A percentile compares a stretch with the other conserved stretches of the same genome.
These are phyloP conservation scores for Monosporascus sp. DNA, from an alignment of 2,329 filamentous ascomycete species.

Conservation along the genomic window DNA sequence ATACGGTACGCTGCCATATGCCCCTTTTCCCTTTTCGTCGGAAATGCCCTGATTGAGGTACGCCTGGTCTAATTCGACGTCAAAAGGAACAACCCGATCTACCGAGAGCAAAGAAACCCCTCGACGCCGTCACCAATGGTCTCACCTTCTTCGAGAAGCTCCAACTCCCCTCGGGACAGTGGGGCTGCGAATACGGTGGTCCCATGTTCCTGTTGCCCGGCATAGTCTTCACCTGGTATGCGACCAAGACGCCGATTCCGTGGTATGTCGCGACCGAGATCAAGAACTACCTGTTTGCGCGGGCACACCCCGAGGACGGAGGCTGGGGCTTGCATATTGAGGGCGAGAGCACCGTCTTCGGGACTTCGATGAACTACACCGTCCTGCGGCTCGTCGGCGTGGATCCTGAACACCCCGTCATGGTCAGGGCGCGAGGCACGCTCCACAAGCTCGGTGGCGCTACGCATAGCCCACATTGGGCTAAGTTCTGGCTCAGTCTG, in stretches of 20 bases:
- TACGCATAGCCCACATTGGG: conserved; percentile 83
- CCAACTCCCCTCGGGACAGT: conserved; percentile 84
- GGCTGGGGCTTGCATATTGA: conserved; percentile 97
- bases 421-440: conserved; percentile 78
- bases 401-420: conserved; percentile 73
- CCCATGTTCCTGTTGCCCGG: conserved; percentile 94
- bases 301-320: conserved; percentile 82
- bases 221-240: conserved; percentile 79
- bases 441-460: conserved; percentile 85
- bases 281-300: conserved; percentile 83
- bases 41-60: not conserved
- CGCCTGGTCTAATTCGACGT: conserved; percentile 1
- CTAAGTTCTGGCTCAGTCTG: conserved; percentile 90
- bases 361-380: conserved; percentile 84
- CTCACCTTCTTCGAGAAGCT: conserved; percentile 85
- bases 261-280: conserved; percentile 79
- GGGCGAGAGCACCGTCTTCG: conserved; percentile 86
- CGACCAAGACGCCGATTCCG: conserved; percentile 81
- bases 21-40: not conserved
- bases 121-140: conserved; percentile 77
- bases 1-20: conserved; percentile 52
- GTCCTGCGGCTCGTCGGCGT: conserved; percentile 76
- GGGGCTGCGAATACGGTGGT: conserved; percentile 96
- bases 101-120: conserved; percentile 63
- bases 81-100: conserved; percentile 68